Base-by-base conservation (phyloP, 129 eudicot genomes). In the Flaveria brownii region DNA sequence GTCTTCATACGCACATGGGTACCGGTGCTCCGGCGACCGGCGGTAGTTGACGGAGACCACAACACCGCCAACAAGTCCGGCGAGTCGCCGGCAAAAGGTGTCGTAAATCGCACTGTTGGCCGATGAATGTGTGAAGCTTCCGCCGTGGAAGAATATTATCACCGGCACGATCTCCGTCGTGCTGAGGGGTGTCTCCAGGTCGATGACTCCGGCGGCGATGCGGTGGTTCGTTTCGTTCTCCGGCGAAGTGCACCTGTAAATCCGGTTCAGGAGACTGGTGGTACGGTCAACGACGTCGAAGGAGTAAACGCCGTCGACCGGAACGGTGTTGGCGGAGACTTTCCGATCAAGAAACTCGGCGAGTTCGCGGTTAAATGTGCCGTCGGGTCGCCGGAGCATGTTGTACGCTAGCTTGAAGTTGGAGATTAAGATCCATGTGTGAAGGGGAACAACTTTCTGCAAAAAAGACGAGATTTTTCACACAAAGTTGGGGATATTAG, bases 381-480 rank as follows among this genome's bases (percentile, higher is more conserved):
- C 98, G 83, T 94, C 98, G 50, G 96, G 89, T 47, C 97, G 89
- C 49, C 98, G 88, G 60, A 94, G 97, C 85, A 94, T 77, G 62
- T 91, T 91, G 82, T 94, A 94, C 11, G 98, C 86, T 26, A 94
- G 85, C 81, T 94, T 94, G 77, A 94, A 94, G 47, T 94, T 94
- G 36, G 98, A 94, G 51, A 94, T 94, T 9, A 94, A 77, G 77
- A 94, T 94, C 92, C 93, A 93, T 82, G 98, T 93, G 61, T 91
- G 93, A 5, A 94, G 87, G 5, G 98, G 98, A 62, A 94, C 97
- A 22, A 94, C 93, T 75, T 84, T 88, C 98, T 93, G 81, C 85
- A 78, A 45, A 61, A 84, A 68, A 82, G 28, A 74, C 25, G 60
- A 26, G 66, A 11, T 39, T 50, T 76, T 79, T 73, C 26, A 36